Evolutionary conservation across 2,329 filamentous ascomycete species (phyloP), one percentile per base, ranked within the genome.

Genomic region (Aureobasidium sp.): DNA sequence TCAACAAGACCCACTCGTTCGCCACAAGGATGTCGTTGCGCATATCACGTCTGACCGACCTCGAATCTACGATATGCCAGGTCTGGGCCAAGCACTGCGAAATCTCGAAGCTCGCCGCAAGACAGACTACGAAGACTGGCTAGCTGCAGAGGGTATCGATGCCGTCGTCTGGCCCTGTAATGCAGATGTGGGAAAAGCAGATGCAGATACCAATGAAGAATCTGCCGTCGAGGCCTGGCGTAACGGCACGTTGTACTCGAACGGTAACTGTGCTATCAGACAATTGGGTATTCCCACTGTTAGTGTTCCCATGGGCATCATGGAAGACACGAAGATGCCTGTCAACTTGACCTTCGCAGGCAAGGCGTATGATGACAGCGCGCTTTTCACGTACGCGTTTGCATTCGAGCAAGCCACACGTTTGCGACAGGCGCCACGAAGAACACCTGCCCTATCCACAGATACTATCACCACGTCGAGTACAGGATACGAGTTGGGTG

Each of bases 201-300:
- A 88, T 71, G 72, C 84, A 0, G 86, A 88, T 40, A 68, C 40
- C 25, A 71, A 75, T 58, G 67, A 69, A n/a, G 67, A 68, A n/a
- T 73, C 70, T 33, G 69, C 80, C 16, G 66, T 70, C 13, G 76
- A 82, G 65, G 81, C 81, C 5, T 77, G 82, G 65, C 78, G 76
- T 33, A 86, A 88, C 55, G 86, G 87, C 0, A 80, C 88, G 6
- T 81, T 80, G 47, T 88, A 87, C 66, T 82, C 80, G 0, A 86
- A 88, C 64, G 85, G 86, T 1, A 87, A 87, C 60, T 76, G 84
- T 2, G 83, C 82, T 0, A 75, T 89, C 1, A 77, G 85, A 15
- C 86, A 88, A 63, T 75, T 88, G 2, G 86, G 87, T 0, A 79
- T 88, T 0, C 87, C 87, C 0, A 85, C 83, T 0, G 79, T 88